Evolutionary conservation across 805 yeast genomes (phyloP), one percentile per base, ranked within the genome.

Genomic region (Myxozyma mucilagina): DNA sequence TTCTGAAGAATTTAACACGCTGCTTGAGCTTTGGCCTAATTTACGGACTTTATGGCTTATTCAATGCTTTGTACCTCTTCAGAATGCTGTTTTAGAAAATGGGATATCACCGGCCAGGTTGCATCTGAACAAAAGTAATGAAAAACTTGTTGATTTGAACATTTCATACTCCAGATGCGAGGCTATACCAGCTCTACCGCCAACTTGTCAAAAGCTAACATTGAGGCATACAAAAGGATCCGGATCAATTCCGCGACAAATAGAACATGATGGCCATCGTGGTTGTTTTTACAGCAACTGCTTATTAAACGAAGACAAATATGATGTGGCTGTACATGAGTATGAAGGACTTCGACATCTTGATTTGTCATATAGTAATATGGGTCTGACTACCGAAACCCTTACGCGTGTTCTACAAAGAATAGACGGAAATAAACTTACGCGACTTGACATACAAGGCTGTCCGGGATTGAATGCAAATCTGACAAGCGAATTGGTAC

Each of bases 1-100:
- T 20, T 43, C 47, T 34, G 7, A 42, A 39, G 55, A 48, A 3
- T 51, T 58, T 29, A 47, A 53, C 51, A 47, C 20, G 31, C 24
- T 58, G 18, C 42, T 58, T 4, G 32, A 38, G 3, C 16, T 52
- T 45, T 38, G 56, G 49, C 61, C 61, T 4, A 58, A 52, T 45
- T 20, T 58, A 20, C 43, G 34, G 13, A 18, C 43, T 10, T 43
- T 58, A 16, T 53, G 54, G 45, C 45, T 50, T 24, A 13, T 50
- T 9, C 47, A 24, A 24, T 50, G 54, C 18, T 39, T 10, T 24
- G 20, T 50, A 13, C 38, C 45, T 6, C 1, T 29, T 10, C 45
- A 50, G 14, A 1, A 20, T 4, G 6, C 34, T 3, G 48, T 32
- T 2, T 24, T 10, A 11, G n/a, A 3, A 35, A 34, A 11, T 38